A percentile compares a stretch with the other conserved stretches of the same genome.
Evolutionary conservation across 208 protist genomes (phyloP).

Genomic region (Wallacemonas collosoma): DNA sequence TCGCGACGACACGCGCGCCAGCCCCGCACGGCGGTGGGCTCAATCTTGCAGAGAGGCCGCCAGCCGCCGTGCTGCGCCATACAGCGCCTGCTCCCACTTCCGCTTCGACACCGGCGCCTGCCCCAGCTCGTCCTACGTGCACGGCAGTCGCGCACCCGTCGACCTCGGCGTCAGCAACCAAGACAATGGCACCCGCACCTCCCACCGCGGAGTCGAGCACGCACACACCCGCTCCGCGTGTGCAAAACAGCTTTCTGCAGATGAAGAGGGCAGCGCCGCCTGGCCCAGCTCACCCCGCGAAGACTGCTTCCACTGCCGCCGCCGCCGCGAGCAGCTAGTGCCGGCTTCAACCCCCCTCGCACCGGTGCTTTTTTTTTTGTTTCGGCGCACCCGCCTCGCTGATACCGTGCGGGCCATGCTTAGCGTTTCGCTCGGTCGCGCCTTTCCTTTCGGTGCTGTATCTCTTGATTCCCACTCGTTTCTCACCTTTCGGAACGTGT

Average conservation of each 20-base stretch:
- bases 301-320: neutral
- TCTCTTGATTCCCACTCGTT: too few species aligned
- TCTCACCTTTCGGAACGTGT: too few species aligned
- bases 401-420: too few species aligned
- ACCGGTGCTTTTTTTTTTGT: slow-evolving; percentile 23
- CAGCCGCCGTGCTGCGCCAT: neutral
- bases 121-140: neutral
- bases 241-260: neutral
- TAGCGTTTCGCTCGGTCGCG: neutral
- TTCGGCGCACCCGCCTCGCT: neutral
- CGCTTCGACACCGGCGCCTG: too few species aligned
- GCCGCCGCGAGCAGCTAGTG: neutral
- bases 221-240: neutral
- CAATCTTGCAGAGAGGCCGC: neutral
- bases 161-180: neutral
- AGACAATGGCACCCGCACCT: neutral
- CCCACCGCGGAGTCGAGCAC: neutral
- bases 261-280: slow-evolving; percentile 5
- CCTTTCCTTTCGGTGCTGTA: neutral
- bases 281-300: neutral
- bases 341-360: neutral
- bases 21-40: too few species aligned
- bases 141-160: neutral
- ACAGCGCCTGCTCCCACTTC: neutral
- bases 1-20: neutral